phyloP scores from a whole-genome alignment of 1,139 yeast species.

The Geotrichum cucujoidarum region DNA sequence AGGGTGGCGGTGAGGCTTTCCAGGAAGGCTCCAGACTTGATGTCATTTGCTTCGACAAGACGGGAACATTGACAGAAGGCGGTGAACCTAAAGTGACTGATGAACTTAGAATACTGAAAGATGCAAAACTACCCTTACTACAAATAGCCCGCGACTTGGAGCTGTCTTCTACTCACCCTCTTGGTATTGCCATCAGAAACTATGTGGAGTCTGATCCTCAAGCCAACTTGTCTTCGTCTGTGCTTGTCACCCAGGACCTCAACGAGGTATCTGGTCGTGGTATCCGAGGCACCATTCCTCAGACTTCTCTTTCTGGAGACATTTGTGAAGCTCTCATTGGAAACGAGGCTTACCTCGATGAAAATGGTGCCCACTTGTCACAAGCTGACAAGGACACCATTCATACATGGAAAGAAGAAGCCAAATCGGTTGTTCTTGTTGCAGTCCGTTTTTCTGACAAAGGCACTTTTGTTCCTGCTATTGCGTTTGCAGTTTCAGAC shows the following conservation, averaged over 20 bases:
- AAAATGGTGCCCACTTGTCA: constrained; percentile 40
- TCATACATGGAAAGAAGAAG: constrained; percentile 54
- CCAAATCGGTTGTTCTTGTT: constrained; percentile 59
- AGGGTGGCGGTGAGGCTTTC: constrained; percentile 80
- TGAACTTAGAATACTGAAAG: constrained; percentile 32
- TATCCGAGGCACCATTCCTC: constrained; percentile 42
- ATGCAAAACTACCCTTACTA: constrained; percentile 26
- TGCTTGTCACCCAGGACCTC: constrained; percentile 44
- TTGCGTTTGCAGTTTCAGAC: constrained; percentile 59
- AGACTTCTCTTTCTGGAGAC: constrained; percentile 9
- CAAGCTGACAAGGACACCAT: constrained; percentile 34
- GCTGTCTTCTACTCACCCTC: constrained; percentile 62
- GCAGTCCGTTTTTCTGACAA: constrained; percentile 42
- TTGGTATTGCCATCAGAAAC: constrained; percentile 53
- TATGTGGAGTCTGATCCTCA: constrained; percentile 37
- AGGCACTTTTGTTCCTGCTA: constrained; percentile 39
- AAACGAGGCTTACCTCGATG: constrained; percentile 53
- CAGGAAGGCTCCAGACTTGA: constrained; percentile 66
- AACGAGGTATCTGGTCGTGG: constrained; percentile 58
- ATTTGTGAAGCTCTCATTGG: constrained; percentile 50
- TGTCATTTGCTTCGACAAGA: constrained; percentile 71
- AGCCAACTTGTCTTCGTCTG: constrained; percentile 24
- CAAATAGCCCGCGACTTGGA: constrained; percentile 60
- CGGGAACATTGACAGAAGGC: constrained; percentile 67
- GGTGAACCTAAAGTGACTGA: constrained; percentile 59